Percentiles rank a stretch among this genome's conserved stretches.
Conservation (phyloP, 805 yeast genomes). For the Kuraishia molischiana region DNA sequence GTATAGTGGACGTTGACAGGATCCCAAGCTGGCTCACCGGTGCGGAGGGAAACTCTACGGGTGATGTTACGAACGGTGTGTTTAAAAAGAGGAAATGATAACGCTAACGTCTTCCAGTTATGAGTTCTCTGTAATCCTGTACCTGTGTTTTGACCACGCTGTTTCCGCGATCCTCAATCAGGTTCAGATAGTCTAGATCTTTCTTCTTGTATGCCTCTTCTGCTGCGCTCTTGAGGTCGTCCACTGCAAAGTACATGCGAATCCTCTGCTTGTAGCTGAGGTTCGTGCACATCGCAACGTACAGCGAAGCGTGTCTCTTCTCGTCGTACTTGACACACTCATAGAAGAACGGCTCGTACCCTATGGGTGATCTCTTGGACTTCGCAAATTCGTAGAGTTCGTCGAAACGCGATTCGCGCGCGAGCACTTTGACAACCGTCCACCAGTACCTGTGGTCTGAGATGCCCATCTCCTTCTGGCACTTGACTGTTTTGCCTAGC, state of each 20-base stretch:
- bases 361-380: slow-evolving; percentile 55
- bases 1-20: slow-evolving; percentile 37
- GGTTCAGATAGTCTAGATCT: slow-evolving; percentile 24
- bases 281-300: slow-evolving; percentile 41
- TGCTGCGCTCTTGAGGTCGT: slow-evolving; percentile 40
- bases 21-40: slow-evolving; percentile 78
- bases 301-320: slow-evolving; percentile 46
- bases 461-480: slow-evolving; percentile 45
- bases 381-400: slow-evolving; percentile 44
- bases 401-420: slow-evolving; percentile 40
- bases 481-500: slow-evolving; percentile 32
- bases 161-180: slow-evolving; percentile 14
- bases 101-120: slow-evolving; percentile 11
- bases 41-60: slow-evolving; percentile 49
- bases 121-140: slow-evolving; percentile 5
- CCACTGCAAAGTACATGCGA: slow-evolving; percentile 40
- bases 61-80: slow-evolving; percentile 30
- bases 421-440: slow-evolving; percentile 37
- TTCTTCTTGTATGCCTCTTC: slow-evolving; percentile 35
- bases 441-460: slow-evolving; percentile 48
- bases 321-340: slow-evolving; percentile 46
- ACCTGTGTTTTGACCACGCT: slow-evolving; percentile 7
- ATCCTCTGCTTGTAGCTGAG: slow-evolving; percentile 35
- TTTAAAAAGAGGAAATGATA: slow-evolving; percentile 9
- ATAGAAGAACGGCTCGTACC: slow-evolving; percentile 54